A percentile compares a stretch with the other conserved stretches of the same genome.
phyloP scores from a whole-genome alignment of 768 basidiomycete species.

The Cyathus striatus region DNA sequence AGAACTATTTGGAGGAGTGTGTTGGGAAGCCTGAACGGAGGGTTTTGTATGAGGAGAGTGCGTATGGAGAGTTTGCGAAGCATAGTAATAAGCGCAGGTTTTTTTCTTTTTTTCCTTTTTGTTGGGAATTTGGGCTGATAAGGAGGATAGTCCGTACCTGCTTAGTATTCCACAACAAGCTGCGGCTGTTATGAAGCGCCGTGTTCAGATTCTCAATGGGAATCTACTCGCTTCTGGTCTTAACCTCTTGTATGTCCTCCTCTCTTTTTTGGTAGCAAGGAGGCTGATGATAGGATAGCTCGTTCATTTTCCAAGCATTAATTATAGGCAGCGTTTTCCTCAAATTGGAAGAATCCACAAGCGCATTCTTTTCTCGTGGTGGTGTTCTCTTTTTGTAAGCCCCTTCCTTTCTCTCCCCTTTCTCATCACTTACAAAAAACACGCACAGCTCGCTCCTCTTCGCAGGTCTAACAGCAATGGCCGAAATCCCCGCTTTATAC shows the following conservation, averaged over 20 bases:
- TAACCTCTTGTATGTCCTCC: slow-evolving; percentile 20
- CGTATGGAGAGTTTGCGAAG: slow-evolving; percentile 44
- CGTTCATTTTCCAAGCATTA: slow-evolving; percentile 45
- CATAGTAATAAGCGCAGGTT: slow-evolving; percentile 30
- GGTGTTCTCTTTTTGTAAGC: slow-evolving; percentile 73
- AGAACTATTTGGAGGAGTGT: slow-evolving; percentile 35
- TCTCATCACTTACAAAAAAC: neutral
- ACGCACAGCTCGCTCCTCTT: slow-evolving; percentile 49
- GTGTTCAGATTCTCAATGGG: slow-evolving; percentile 40
- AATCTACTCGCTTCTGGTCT: slow-evolving; percentile 31
- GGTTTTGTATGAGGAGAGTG: slow-evolving; percentile 41
- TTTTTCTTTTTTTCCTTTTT: slow-evolving; percentile 3
- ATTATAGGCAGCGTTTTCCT: slow-evolving; percentile 66
- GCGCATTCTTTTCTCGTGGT: slow-evolving; percentile 70
- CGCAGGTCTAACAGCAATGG: slow-evolving; percentile 52
- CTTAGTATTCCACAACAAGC: slow-evolving; percentile 41
- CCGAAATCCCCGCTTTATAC: slow-evolving; percentile 61
- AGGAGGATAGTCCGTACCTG: slow-evolving; percentile 40
- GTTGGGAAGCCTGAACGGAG: slow-evolving; percentile 39
- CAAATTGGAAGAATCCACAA: slow-evolving; percentile 45
- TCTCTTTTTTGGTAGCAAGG: neutral
- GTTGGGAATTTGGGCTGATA: too few species aligned
- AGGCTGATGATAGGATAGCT: slow-evolving; percentile 21
- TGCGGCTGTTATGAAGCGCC: slow-evolving; percentile 36
- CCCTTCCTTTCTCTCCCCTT: neutral